Evolutionary conservation across 2,329 filamentous ascomycete genomes (phyloP), one percentile per base, ranked within the genome.

Genomic region (Chlorencoelia australis): DNA sequence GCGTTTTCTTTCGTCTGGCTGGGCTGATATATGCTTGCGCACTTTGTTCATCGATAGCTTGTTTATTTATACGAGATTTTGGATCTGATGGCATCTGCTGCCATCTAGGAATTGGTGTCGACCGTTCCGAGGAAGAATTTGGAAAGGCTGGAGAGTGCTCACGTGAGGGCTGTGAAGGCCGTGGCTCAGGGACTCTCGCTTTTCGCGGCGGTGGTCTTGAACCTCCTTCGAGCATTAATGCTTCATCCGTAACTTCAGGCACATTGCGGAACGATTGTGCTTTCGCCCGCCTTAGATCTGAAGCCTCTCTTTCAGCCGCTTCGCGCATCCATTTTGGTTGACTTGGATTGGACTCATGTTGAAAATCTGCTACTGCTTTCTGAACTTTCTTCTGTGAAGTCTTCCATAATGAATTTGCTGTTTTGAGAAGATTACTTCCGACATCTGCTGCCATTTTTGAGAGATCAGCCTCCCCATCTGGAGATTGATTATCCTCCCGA

Each of bases 321-420:
- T 53, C 49, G 50, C 82, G 78, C 89, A 98, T 94, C 91, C 91
- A 98, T 55, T 85, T 91, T 1, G 91, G 91, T 55, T 94, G 84
- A 52, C 59, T 83, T 2, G 82, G 69, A 53, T 94, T 87, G 4
- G 45, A 66, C n/a, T 78, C 80, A 27, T 71, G 70, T 47, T 81
- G 74, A 41, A 96, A 82, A 11, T 98, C 91, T 7, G 87, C 79
- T 21, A 96, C 83, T 4, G 86, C 89, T 59, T 91, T 86, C 52
- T 94, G 86, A 40, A 96, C 74, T 56, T 85, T 88, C 61, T 94
- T 98, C 54, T 88, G 85, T 0, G 89, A 79, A 3, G 82, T 84
- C 57, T 94, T 98, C 91, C 91, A 98, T 1, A 96, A 63, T 1
- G 85, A 89, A 48, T 93, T 94, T 2, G 91, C 91, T 3, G 88